A percentile compares a stretch with the other conserved stretches of the same genome.
Evolutionary conservation across 345 rosid species (phyloP).

Genomic region (Citrus medica): DNA sequence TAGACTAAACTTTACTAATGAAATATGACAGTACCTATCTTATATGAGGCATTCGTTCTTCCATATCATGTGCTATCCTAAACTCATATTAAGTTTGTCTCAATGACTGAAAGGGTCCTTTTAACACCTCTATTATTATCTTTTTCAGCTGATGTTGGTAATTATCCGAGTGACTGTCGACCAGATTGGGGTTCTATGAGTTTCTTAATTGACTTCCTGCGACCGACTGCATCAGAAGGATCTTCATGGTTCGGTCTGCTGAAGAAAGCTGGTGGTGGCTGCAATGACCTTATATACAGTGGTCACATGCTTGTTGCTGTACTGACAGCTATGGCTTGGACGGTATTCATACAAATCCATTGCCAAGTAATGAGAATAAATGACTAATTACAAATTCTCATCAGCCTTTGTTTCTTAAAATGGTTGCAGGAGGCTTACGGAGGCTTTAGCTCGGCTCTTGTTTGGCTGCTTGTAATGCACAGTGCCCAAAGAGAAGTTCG

Average conservation of each 20-base stretch:
- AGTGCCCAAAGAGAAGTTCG: slow-evolving; percentile 87
- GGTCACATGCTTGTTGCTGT: slow-evolving; percentile 98
- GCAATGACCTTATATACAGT: slow-evolving; percentile 93
- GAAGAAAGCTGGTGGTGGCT: slow-evolving; percentile 93
- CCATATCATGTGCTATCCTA: not conserved
- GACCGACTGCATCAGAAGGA: slow-evolving; percentile 69
- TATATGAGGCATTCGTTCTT: not conserved
- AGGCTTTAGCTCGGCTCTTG: slow-evolving; percentile 70
- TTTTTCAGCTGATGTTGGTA: slow-evolving; percentile 49
- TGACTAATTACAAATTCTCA: not conserved
- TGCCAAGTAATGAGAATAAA: not conserved
- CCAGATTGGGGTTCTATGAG: slow-evolving; percentile 88
- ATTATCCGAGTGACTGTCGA: slow-evolving; percentile 46
- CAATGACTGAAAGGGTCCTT: not conserved
- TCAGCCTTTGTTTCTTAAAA: slow-evolving; percentile 5
- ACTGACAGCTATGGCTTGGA: slow-evolving; percentile 98
- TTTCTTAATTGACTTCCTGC: slow-evolving; percentile 75
- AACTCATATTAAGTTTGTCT: not conserved
- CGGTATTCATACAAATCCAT: slow-evolving; percentile 37
- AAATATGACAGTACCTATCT: not conserved
- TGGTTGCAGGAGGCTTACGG: slow-evolving; percentile 87
- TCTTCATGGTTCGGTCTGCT: slow-evolving; percentile 72
- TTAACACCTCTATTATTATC: not conserved
- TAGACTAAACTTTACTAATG: not conserved
- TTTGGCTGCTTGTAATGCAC: slow-evolving; percentile 81